Base-by-base conservation (phyloP, 805 yeast genomes). In the Metschnikowia amazonensis region DNA sequence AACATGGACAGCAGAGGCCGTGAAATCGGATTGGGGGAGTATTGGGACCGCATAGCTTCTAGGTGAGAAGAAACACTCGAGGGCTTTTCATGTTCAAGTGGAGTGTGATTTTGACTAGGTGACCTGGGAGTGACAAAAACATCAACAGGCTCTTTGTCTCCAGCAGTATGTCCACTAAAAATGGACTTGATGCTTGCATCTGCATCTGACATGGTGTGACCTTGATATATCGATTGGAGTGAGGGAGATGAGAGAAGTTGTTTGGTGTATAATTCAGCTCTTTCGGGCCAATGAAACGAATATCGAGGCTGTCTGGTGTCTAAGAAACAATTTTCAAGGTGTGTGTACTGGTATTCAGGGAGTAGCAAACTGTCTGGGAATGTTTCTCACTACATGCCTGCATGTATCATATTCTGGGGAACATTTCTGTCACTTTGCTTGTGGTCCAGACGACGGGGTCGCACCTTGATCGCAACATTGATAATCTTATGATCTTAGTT, bases 151-250 rank as follows among this genome's bases (percentile, higher is more conserved):
- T 37, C 41, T 37, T 13, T 20, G 5, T 36, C 42, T 9, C 34
- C 20, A 16, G 13, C 42, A 14, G 31, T 18, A 36, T 58, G 63
- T 1, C 75, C 74, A 45, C 70, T 66, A 45, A 53, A 60, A 8
- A 70, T 64, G 14, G 74, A 67, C 48, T 62, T 66, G 28, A 70
- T 60, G 46, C 72, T 67, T 35, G 74, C 74, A 9, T 67, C 69
- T n/a, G 74, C 71, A 46, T 70, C 70, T 30, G 74, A 60, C 75
- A 70, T 70, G 10, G 32, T 47, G 38, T 20, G 28, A 2, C 18
- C 24, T 21, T 32, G 4, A 9, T 17, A 7, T 28, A 13, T 27
- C 16, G n/a, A 28, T 8, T 28, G 16, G 31, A n/a, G 16, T 28
- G 8, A 28, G 16, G 16, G 16, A 4, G 5, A 11, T 28, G 5